Evolutionary conservation across 2,329 filamentous ascomycete genomes (phyloP).

Genomic region (Cladosporium sp.): DNA sequence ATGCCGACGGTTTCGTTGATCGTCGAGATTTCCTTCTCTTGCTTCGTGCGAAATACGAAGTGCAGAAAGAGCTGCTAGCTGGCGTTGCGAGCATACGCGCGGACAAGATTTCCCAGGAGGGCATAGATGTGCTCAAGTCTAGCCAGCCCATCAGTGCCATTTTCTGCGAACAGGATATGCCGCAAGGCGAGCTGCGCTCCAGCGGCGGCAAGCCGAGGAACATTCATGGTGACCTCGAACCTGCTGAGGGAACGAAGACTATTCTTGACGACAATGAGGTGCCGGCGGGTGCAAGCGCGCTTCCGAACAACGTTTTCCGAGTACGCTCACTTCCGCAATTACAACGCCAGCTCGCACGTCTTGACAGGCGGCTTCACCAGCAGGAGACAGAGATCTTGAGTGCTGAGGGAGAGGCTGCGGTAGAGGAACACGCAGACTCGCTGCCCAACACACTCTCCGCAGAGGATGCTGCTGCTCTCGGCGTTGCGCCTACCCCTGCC

Average conservation of each 20-base stretch:
- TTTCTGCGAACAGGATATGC: slow-evolving; percentile 43
- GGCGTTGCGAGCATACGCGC: slow-evolving; percentile 6
- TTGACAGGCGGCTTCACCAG: slow-evolving; percentile 1
- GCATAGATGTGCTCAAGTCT: slow-evolving; percentile 43
- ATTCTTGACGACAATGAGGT: slow-evolving; percentile 59
- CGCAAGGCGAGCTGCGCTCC: slow-evolving; percentile 29
- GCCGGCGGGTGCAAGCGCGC: background rate
- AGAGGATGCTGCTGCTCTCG: slow-evolving; percentile 8
- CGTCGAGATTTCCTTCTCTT: slow-evolving; percentile 86
- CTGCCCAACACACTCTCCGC: background rate
- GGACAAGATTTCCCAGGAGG: slow-evolving; percentile 10
- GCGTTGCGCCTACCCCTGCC: background rate
- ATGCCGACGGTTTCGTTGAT: slow-evolving; percentile 81
- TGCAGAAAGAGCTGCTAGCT: slow-evolving; percentile 7
- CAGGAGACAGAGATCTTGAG: background rate
- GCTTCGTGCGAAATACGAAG: slow-evolving; percentile 80
- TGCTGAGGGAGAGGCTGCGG: background rate
- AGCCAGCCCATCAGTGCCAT: slow-evolving; percentile 49
- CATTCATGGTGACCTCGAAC: slow-evolving; percentile 34
- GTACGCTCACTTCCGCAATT: slow-evolving; percentile 12
- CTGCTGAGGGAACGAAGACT: slow-evolving; percentile 45
- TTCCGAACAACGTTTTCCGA: slow-evolving; percentile 51
- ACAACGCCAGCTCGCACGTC: slow-evolving; percentile 16
- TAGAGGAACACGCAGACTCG: background rate
- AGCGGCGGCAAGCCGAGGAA: slow-evolving; percentile 37